Evolutionary conservation across 257 asterid species (phyloP), one percentile per base, ranked within the genome.

Genomic region (Solanum habrochaites): DNA sequence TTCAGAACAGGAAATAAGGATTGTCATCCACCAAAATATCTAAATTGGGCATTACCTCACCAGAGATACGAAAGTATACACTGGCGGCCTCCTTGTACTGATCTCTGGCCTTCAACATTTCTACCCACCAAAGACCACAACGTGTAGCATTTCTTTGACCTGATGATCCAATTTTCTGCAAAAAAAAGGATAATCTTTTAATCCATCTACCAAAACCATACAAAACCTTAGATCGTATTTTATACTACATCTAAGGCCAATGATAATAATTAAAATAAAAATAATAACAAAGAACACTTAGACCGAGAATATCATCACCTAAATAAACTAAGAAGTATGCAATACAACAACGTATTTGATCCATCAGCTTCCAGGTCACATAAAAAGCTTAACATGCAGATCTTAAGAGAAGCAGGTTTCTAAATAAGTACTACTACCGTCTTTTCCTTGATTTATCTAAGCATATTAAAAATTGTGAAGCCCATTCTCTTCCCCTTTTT

Each of bases 101-200:
- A 88, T 91, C 94, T 90, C 97, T 93, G 60, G 95, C 96, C 92
- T 95, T 97, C 87, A 96, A 90, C 98, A 97, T 96, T 89, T 96
- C 99, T 77, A 95, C 96, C 99, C 99, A 97, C 99, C 99, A 97
- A 77, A 97, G 98, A 87, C 99, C 99, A 92, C 98, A 96, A 11
- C 98, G 97, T 60, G 94, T 94, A 73, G 96, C 98, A 69, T 96
- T 93, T 89, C 92, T 89, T 88, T 93, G 89, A 71, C 98, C 96
- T 40, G 97, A 89, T 87, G 95, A 87, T 72, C 99, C 98, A 74
- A 92, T 87, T 92, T 93, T 96, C 99, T 97, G 94, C 86, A 88
- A 87, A 89, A 37, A 35, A 64, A 87, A 86, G 66, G 66, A 81
- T 5, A 10, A 81, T 49, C 29, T 47, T 20, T 49, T 40, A 58